Percentiles rank a stretch among this genome's conserved stretches.
Evolutionary conservation across 371 early-diverging fungal species (phyloP).

Genomic region (Saksenaea oblongispora): DNA sequence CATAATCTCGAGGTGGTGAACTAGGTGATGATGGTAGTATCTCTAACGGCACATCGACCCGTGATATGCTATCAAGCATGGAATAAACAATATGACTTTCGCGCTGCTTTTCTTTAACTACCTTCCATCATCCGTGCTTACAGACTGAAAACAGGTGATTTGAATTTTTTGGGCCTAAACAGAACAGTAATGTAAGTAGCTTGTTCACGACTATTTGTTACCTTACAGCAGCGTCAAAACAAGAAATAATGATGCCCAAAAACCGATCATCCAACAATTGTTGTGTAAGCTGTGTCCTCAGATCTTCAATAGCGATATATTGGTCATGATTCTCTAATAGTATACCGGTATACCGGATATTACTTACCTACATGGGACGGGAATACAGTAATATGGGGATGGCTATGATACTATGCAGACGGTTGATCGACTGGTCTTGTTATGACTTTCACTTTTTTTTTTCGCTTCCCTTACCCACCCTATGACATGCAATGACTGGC

Average conservation of each 20-base stretch:
- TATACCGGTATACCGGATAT: background rate
- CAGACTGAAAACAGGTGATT: conserved; percentile 58
- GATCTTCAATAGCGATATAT: conserved; percentile 37
- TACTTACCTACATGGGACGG: conserved; percentile 70
- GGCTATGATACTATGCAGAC: conserved; percentile 54
- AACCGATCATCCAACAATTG: conserved; percentile 69
- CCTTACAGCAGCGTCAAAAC: conserved; percentile 59
- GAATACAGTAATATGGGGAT: conserved; percentile 78
- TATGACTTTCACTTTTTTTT: background rate
- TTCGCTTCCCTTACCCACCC: conserved; percentile 62
- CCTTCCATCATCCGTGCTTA: conserved; percentile 20
- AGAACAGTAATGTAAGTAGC: background rate
- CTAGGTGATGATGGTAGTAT: conserved; percentile 30
- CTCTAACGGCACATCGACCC: conserved; percentile 45
- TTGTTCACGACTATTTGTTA: background rate
- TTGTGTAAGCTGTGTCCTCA: conserved; percentile 67
- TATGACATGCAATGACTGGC: conserved; percentile 57
- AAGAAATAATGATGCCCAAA: conserved; percentile 72
- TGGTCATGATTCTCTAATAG: background rate
- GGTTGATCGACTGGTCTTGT: background rate
- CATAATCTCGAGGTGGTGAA: conserved; percentile 22
- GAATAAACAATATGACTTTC: background rate
- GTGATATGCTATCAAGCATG: conserved; percentile 20
- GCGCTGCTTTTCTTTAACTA: conserved; percentile 7
- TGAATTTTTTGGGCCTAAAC: conserved; percentile 51